Evolutionary conservation across 192 early-diverging fungal genomes (phyloP).

Genomic region (Coemansia sp.): DNA sequence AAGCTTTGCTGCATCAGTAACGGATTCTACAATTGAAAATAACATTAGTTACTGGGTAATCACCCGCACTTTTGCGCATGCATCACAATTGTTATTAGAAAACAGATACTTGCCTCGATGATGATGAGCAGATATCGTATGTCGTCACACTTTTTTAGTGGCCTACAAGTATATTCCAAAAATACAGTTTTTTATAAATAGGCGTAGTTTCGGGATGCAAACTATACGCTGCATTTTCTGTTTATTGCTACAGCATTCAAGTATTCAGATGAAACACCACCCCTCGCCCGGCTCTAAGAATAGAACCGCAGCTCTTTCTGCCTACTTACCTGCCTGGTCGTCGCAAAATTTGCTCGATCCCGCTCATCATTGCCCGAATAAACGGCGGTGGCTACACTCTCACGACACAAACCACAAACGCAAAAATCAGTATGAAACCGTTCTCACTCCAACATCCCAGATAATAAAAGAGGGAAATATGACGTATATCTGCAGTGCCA

Average conservation of each 20-base stretch:
- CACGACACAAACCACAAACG: background rate
- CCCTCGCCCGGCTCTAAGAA: background rate
- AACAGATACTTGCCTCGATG: slow-evolving; percentile 53
- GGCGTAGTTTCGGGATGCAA: background rate
- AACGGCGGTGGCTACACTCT: slow-evolving; percentile 54
- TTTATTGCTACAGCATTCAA: no score
- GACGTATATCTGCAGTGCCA: background rate
- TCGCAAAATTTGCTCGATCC: slow-evolving; percentile 67
- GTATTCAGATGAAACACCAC: background rate
- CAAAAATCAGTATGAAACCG: no score
- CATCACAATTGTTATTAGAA: background rate
- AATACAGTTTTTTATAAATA: background rate
- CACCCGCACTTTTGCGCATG: background rate
- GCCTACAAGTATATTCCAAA: slow-evolving; percentile 12
- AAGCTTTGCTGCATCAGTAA: slow-evolving; percentile 74
- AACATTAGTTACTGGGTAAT: no score
- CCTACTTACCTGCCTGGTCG: slow-evolving; percentile 51
- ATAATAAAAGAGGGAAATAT: no score
- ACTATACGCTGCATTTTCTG: background rate
- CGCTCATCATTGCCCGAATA: slow-evolving; percentile 74
- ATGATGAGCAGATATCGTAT: slow-evolving; percentile 84
- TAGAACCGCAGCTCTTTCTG: slow-evolving; percentile 6
- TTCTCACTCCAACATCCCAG: no score
- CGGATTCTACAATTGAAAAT: slow-evolving; percentile 60
- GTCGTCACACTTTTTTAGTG: slow-evolving; percentile 55